Evolutionary conservation across 2,329 filamentous ascomycete species (phyloP), one percentile per base, ranked within the genome.

Genomic region (Pyrenochaeta sp.): DNA sequence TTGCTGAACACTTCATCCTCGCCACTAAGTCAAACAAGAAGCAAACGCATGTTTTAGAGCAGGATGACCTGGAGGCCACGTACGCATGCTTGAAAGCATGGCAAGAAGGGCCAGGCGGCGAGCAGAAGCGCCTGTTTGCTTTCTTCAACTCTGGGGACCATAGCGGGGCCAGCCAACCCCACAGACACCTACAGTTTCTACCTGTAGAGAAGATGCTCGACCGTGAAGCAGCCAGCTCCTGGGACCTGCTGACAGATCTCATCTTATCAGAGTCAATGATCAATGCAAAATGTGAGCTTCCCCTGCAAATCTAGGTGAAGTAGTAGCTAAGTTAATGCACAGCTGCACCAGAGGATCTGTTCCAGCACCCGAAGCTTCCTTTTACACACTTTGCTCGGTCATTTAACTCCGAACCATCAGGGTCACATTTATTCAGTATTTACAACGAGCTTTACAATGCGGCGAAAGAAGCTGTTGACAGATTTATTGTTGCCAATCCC

Each of bases 131-230:
- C 23, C 72, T 90, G 1, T 89, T 84, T 61, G 86, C 83, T 0
- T 90, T 90, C 68, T 90, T 89, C 80, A 92, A 91, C 73, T 87
- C 85, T 29, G 89, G 89, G 1, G 72, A 80, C 10, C 81, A 88
- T 64, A 90, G 87, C 4, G 89, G 89, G 2, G 88, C 89, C 1
- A 89, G 86, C 60, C 89, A 92, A 69, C 83, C 88, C 11, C 89
- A 91, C 67, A 76, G 89, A 3, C 89, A 92, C 65, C 73, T 92
- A 21, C 89, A 92, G 71, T 81, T 91, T n/a, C 74, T 92, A 3
- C 87, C 88, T 0, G 80, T 90, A 0, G 80, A 83, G 7, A 76
- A 80, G 15, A 91, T 91, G 87, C 79, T 76, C 31, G 85, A 68
- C 10, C 61, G 73, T 27, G 69, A 74, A 12, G 66, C 69, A 4